Evolutionary conservation across 2,329 filamentous ascomycete genomes (phyloP), one percentile per base, ranked within the genome.

Genomic region (Claviceps humidiphila): DNA sequence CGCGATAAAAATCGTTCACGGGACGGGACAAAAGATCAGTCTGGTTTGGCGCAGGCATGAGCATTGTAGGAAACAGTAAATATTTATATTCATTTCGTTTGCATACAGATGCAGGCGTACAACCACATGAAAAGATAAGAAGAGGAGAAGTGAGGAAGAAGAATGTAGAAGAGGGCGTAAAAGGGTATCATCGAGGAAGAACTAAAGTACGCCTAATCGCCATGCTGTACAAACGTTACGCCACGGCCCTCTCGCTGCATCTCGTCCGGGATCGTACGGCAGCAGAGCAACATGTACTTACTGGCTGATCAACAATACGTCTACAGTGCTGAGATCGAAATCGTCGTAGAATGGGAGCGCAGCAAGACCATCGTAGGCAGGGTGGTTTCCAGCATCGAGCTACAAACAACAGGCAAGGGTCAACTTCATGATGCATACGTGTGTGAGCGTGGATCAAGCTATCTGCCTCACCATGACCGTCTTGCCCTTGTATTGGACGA

Each of bases 401-500:
- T 95, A 55, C 46, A 52, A 43, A 47, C 34, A 53, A 45, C 11
- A 3, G 24, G 39, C 52, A 37, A 39, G 40, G 26, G 40, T 49
- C 43, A 51, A 50, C 49, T 45, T 45, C 17, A 17, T 11, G 30
- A 8, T 47, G 16, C 22, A 40, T 17, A 41, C 22, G 20, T 30
- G 38, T 41, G 43, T 5, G 22, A 42, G 34, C 45, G 37, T 20
- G 24, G 22, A 40, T 34, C 26, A 5, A 20, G 14, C 11, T 2
- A 14, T 24, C 20, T 46, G 20, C 50, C 63, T 61, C 74, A 94
- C 89, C 93, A 98, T 98, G 59, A 98, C 89, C 5, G 91, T 97
- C 71, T 98, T 98, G 56, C 93, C 93, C 71, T 97, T 98, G 78
- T 98, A 98, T 64, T 97, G 89, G 55, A 98, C 83, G 61, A 98